A percentile compares a stretch with the other conserved stretches of the same genome.
Conservation (phyloP, 768 basidiomycete species). For the Pulveroboletus sp. region DNA sequence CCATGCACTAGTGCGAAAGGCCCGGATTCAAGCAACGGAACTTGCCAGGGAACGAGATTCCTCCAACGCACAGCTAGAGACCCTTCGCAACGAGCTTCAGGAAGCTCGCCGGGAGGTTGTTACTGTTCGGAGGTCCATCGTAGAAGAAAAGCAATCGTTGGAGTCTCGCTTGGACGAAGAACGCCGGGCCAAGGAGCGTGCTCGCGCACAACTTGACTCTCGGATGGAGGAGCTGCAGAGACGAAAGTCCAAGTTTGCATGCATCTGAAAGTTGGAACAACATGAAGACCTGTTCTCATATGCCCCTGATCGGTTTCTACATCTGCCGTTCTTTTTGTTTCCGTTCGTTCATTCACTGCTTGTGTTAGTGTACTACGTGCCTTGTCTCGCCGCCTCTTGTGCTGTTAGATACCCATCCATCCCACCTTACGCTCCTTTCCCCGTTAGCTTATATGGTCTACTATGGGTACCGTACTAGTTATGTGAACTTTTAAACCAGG, state of each 20-base stretch:
- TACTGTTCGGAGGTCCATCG: constrained; percentile 72
- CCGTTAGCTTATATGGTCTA: constrained; percentile 34
- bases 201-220: constrained; percentile 80
- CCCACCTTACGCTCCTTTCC: constrained; percentile 15
- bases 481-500: constrained; percentile 26
- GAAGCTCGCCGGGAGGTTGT: constrained; percentile 81
- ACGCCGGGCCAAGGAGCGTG: constrained; percentile 84
- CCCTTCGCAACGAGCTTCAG: constrained; percentile 67
- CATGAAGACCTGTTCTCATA: background rate
- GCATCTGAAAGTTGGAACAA: constrained; percentile 51
- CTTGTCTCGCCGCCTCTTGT: constrained; percentile 24
- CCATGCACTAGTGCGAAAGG: constrained; percentile 70
- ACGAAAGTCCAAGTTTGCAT: constrained; percentile 91
- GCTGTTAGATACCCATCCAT: constrained; percentile 30
- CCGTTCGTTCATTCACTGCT: constrained; percentile 21
- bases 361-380: constrained; percentile 28
- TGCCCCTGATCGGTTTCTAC: constrained; percentile 1
- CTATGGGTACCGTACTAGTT: constrained; percentile 29
- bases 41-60: constrained; percentile 83
- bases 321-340: constrained; percentile 8
- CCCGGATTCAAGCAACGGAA: constrained; percentile 91
- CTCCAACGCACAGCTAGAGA: constrained; percentile 60
- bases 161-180: constrained; percentile 85
- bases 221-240: constrained; percentile 82
- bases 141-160: constrained; percentile 85